Evolutionary conservation across 192 early-diverging fungal species (phyloP).

Genomic region (Podila horticola): DNA sequence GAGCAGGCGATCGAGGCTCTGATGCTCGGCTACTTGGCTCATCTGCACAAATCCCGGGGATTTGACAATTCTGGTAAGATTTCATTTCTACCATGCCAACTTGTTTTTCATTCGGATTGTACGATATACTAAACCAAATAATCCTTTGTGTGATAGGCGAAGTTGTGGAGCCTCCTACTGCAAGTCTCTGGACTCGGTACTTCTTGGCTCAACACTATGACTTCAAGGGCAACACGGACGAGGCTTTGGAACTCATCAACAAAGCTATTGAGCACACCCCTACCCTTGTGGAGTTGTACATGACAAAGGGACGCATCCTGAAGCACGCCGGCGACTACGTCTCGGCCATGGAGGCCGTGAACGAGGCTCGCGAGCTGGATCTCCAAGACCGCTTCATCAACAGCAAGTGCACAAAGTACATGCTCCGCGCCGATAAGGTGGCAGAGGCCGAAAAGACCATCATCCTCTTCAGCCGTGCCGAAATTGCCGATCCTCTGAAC

Average conservation of each 20-base stretch:
- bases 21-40: conserved; percentile 68
- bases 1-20: conserved; percentile 71
- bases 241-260: conserved; percentile 83
- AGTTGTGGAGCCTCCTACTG: conserved; percentile 81
- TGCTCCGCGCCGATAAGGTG: conserved; percentile 82
- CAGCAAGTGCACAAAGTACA: conserved; percentile 94
- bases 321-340: conserved; percentile 89
- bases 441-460: conserved; percentile 88
- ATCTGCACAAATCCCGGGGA: conserved; percentile 56
- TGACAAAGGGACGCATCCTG: conserved; percentile 93
- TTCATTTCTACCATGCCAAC: neutral
- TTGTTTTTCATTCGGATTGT: neutral
- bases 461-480: conserved; percentile 82
- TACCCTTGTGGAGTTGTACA: conserved; percentile 89
- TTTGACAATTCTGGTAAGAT: conserved; percentile 53
- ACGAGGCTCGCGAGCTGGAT: conserved; percentile 89
- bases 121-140: neutral
- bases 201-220: conserved; percentile 94
- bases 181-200: conserved; percentile 87
- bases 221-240: conserved; percentile 69
- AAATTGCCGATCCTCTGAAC: conserved; percentile 70
- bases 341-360: conserved; percentile 81
- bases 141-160: conserved; percentile 29
- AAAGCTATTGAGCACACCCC: conserved; percentile 88
- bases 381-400: conserved; percentile 96